Evolutionary conservation across 1,284 basidiomycete genomes (phyloP).

Genomic region (Polyporus tsugae): DNA sequence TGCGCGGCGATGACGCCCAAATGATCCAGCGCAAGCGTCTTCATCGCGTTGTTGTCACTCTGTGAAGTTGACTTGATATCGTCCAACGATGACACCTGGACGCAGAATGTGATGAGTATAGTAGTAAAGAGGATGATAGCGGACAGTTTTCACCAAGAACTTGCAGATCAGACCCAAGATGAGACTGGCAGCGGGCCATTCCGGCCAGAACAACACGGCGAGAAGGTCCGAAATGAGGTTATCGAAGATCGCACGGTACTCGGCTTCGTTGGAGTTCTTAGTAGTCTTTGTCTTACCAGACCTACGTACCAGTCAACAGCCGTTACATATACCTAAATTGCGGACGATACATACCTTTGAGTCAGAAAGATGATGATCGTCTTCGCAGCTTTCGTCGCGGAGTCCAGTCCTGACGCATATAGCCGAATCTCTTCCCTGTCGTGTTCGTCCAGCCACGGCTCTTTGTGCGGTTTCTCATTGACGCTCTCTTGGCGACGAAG

Average conservation of each 20-base stretch:
- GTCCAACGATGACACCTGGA: conserved; percentile 78
- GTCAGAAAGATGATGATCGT: conserved; percentile 88
- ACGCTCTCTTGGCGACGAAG: conserved; percentile 67
- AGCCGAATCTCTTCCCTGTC: conserved; percentile 75
- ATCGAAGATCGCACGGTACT: conserved; percentile 92
- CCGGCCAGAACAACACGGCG: conserved; percentile 91
- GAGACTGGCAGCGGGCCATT: conserved; percentile 94
- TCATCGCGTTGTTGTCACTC: conserved; percentile 82
- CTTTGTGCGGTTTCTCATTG: conserved; percentile 50
- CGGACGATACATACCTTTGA: conserved; percentile 53
- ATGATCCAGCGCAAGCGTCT: conserved; percentile 91
- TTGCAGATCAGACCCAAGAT: conserved; percentile 81
- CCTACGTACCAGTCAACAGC: conserved; percentile 40
- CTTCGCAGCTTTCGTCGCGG: conserved; percentile 84
- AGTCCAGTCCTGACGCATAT: conserved; percentile 75
- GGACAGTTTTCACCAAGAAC: conserved; percentile 71
- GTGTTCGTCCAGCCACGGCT: conserved; percentile 68
- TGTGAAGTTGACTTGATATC: conserved; percentile 76
- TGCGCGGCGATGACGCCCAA: conserved; percentile 91
- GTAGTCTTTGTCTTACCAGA: conserved; percentile 85
- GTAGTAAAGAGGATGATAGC: not conserved
- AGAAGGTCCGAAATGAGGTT: conserved; percentile 90
- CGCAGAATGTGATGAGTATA: not conserved
- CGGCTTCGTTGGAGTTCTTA: conserved; percentile 89
- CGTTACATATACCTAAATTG: not conserved